Evolutionary conservation across 768 basidiomycete genomes (phyloP).

Genomic region (Termitomyces titanicus): DNA sequence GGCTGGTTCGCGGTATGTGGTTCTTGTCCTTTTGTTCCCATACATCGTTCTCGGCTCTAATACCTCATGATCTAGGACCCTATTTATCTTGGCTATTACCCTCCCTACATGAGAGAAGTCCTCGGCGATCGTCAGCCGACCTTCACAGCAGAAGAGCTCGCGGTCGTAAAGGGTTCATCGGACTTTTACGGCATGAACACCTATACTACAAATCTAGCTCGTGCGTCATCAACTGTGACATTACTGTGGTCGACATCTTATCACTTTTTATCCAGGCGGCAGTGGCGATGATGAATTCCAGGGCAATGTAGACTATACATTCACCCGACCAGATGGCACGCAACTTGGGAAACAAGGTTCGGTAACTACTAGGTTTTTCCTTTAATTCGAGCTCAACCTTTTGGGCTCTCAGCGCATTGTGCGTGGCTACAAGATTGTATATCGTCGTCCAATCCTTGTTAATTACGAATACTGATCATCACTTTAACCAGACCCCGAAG

Average conservation of each 20-base stretch:
- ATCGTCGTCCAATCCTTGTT: conserved; percentile 12
- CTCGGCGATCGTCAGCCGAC: conserved; percentile 56
- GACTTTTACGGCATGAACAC: conserved; percentile 76
- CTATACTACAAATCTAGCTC: conserved; percentile 62
- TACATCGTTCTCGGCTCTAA: neutral
- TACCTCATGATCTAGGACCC: conserved; percentile 42
- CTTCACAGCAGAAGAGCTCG: conserved; percentile 53
- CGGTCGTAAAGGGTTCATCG: conserved; percentile 57
- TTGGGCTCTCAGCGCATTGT: conserved; percentile 44
- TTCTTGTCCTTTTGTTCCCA: neutral
- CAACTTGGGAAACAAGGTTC: conserved; percentile 60
- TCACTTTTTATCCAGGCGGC: conserved; percentile 33
- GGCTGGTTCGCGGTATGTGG: conserved; percentile 56
- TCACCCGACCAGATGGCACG: conserved; percentile 59
- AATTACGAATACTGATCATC: neutral
- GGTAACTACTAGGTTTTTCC: neutral
- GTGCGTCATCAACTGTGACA: conserved; percentile 30
- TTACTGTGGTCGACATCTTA: neutral
- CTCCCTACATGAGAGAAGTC: conserved; percentile 51
- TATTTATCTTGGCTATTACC: conserved; percentile 71
- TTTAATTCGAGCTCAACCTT: neutral
- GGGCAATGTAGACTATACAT: conserved; percentile 56
- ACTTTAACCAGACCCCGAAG: conserved; percentile 49
- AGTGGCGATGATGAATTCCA: conserved; percentile 65
- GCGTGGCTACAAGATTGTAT: conserved; percentile 65